Percentiles rank a stretch among this genome's conserved stretches.
These are phyloP conservation scores for Schrenkiella parvula DNA, from an alignment of 345 rosid genomes.

Conservation along the genomic window DNA sequence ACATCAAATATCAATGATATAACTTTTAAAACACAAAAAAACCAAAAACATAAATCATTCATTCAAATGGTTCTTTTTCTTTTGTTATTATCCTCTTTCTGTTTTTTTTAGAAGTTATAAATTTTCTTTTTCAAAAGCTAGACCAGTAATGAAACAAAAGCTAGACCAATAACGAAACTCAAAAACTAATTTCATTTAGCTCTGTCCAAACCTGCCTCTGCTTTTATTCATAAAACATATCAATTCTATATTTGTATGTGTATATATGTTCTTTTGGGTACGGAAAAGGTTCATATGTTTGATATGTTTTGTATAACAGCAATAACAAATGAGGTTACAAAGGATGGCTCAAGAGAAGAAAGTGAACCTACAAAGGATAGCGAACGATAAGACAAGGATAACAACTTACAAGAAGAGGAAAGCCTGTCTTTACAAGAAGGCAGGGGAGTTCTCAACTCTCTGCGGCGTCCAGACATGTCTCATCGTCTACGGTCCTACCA, in stretches of 20 bases:
- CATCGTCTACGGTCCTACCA: conserved; percentile 35
- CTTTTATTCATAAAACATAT: not conserved
- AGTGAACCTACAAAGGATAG: conserved; percentile 11
- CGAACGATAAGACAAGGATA: conserved; percentile 27
- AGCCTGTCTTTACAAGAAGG: conserved; percentile 34
- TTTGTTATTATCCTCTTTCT: too few species aligned
- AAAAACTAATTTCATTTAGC: too few species aligned
- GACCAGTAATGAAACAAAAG: too few species aligned
- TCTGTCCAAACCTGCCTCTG: too few species aligned
- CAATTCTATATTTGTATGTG: not conserved
- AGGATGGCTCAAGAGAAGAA: conserved; percentile 21
- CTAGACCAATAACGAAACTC: too few species aligned
- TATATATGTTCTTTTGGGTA: not conserved
- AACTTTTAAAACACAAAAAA: too few species aligned
- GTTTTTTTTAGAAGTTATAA: too few species aligned
- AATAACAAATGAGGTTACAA: not conserved
- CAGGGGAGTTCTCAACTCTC: conserved; percentile 35
- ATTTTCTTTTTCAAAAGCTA: too few species aligned
- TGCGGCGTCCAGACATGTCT: conserved; percentile 38
- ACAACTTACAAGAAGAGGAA: conserved; percentile 38
- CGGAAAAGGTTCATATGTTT: not conserved
- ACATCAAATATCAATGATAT: too few species aligned
- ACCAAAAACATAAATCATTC: too few species aligned
- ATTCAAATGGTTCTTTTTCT: too few species aligned
- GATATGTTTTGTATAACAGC: not conserved